Base-by-base conservation (phyloP, 164 flowering plant species). In the Magnolia changhungtana region DNA sequence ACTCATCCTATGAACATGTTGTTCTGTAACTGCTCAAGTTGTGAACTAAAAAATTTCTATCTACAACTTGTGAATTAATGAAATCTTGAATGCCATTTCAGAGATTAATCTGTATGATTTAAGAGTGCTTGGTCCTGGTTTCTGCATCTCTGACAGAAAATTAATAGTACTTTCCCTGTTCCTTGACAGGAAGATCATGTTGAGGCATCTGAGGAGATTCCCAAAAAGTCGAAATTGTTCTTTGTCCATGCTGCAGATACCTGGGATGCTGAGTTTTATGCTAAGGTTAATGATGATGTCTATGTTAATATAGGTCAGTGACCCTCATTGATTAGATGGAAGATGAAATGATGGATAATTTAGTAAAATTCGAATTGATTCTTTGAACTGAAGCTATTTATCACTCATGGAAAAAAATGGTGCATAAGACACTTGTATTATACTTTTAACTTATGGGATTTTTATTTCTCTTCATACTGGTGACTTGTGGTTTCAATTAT, bases 221-320 rank as follows among this genome's bases (percentile, higher is more conserved):
- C 98, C 61, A 89, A 86, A 78, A 95, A 93, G 85, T 82, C 92
- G 63, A 92, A 90, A 73, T 73, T 84, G 80, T 95, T 95, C 80
- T 86, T 93, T 71, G 85, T 81, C 78, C 77, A 88, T 83, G 96
- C 96, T 72, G 91, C 86, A 52, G 94, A 91, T 67, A 88, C 81
- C 72, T 92, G 98, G 99, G 92, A 93, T 82, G 95, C 99, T 73
- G 95, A 93, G 79, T 95, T 89, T 80, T 95, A 92, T 81, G 90
- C 84, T n/a, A 95, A 95, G 86, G 92, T 91, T 76, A 93, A 93
- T 85, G 99, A 95, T 82, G 90, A 92, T 85, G 83, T 92, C 51
- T 95, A 84, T 87, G 90, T 93, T 69, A 91, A 92, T 84, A 85
- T 93, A 77, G 99, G 99, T 95, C 79, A 80, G 91, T 82, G 23